Base-by-base conservation (phyloP, 2,329 filamentous ascomycete genomes). In the Scortechinia acanthostroma region DNA sequence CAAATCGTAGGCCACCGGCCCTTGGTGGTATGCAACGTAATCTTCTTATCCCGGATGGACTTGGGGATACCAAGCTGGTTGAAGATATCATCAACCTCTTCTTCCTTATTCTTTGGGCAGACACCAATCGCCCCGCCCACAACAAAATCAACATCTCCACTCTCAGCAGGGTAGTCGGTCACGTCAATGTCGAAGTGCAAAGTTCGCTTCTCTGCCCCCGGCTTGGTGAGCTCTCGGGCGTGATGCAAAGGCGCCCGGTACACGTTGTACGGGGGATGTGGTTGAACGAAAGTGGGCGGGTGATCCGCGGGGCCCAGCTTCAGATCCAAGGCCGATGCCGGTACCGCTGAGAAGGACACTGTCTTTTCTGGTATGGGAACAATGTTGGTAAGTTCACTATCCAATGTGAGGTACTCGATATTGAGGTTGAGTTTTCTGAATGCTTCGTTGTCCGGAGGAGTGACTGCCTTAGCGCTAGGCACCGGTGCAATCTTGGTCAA, bases 171-270 rank as follows among this genome's bases (percentile, higher is more conserved):
- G 56, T 98, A 98, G 60, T 95, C 86, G 43, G 91, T 96, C 43
- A 98, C 86, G 56, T 98, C 93, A 40, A 98, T 80, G 56, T 97
- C 93, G 56, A 97, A 97, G 65, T 98, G 93, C 62, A 91, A 95
- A 0, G 93, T 98, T 49, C 91, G 79, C 77, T 98, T 98, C 71
- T 95, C 89, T 3, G 93, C 93, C 19, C 91, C 91, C 20, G 79
- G 73, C 59, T 80, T 86, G 13, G 93, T 98, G 59, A 98, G 69
- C 64, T 95, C 90, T 46, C 93, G 84, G 2, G 89, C 80, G 55
- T 83, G 83, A 64, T 89, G 85, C 42, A 98, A 78, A 51, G 83
- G 88, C n/a, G 91, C 91, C 1, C 90, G 86, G 64, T 87, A 95
- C 49, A 97, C 90, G 52, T 91, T 76, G 64, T 95, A 93, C 0